Percentiles rank a stretch among this genome's conserved stretches.
Conservation (phyloP, 169 alveolate species). For the Plasmodium fragile region DNA sequence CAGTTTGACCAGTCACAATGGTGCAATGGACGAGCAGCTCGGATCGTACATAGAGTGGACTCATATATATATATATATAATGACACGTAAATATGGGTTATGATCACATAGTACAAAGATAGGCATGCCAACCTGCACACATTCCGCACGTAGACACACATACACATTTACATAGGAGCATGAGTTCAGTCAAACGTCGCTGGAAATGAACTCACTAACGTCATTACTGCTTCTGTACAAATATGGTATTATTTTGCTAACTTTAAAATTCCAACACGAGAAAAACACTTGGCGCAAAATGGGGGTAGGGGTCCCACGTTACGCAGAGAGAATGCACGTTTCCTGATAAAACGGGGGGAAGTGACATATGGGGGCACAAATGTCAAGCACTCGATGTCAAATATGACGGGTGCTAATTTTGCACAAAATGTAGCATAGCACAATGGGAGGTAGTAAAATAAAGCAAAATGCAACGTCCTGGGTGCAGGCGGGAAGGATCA, state of each 20-base stretch:
- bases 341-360: not conserved
- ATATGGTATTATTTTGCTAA: not conserved
- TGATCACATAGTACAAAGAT: not conserved
- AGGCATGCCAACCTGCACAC: not conserved
- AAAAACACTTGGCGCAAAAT: not conserved
- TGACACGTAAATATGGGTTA: not conserved
- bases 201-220: not conserved
- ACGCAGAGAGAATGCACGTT: not conserved
- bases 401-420: not conserved
- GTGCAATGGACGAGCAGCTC: not conserved
- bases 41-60: not conserved
- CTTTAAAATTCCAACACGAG: not conserved
- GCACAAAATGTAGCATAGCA: not conserved
- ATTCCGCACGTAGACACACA: not conserved
- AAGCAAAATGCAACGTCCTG: not conserved
- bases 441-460: not conserved
- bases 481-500: not conserved
- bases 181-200: not conserved
- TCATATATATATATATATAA: no score
- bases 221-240: not conserved
- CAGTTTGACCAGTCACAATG: not conserved
- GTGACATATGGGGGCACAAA: not conserved
- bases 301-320: not conserved
- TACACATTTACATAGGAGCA: constrained; percentile 3
- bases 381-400: not conserved